These are phyloP conservation scores for Aulographum hederae DNA, from an alignment of 2,329 filamentous ascomycete genomes.

Conservation along the genomic window DNA sequence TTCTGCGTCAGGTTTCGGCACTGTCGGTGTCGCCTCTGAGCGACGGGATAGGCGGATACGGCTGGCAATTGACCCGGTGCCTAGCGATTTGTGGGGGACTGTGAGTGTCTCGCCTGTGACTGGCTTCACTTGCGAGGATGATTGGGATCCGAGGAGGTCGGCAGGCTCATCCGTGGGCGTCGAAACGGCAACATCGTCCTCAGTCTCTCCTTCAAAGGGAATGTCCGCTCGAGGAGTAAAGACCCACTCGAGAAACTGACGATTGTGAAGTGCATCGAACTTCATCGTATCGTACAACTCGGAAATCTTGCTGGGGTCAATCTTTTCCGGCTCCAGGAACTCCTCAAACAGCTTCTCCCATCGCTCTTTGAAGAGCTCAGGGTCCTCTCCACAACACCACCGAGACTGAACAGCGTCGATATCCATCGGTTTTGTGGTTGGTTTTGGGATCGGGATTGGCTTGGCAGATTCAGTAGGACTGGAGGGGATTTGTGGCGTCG, in stretches of 20 bases:
- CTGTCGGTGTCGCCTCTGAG: conserved; percentile 17
- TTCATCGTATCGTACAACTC: conserved; percentile 99
- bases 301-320: conserved; percentile 95
- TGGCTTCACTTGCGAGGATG: too few relatives aligned
- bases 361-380: conserved; percentile 82
- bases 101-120: too few relatives aligned
- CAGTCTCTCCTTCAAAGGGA: neutral
- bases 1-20: conserved; percentile 1
- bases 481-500: neutral
- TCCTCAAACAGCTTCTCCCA: conserved; percentile 98
- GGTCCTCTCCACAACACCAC: conserved; percentile 94
- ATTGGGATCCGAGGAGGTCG: neutral
- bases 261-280: conserved; percentile 92
- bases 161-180: neutral
- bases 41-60: conserved; percentile 33
- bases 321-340: conserved; percentile 92
- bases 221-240: conserved; percentile 63
- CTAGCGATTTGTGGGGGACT: neutral
- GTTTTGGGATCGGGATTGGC: too few relatives aligned
- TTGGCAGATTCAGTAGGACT: neutral
- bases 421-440: too few relatives aligned
- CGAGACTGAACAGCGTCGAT: conserved; percentile 51
- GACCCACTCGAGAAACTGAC: conserved; percentile 91
- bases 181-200: neutral
- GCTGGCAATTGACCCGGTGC: conserved; percentile 20